Conservation (phyloP, 2,329 filamentous ascomycete species). For the Lasiodiplodia gonubiensis region DNA sequence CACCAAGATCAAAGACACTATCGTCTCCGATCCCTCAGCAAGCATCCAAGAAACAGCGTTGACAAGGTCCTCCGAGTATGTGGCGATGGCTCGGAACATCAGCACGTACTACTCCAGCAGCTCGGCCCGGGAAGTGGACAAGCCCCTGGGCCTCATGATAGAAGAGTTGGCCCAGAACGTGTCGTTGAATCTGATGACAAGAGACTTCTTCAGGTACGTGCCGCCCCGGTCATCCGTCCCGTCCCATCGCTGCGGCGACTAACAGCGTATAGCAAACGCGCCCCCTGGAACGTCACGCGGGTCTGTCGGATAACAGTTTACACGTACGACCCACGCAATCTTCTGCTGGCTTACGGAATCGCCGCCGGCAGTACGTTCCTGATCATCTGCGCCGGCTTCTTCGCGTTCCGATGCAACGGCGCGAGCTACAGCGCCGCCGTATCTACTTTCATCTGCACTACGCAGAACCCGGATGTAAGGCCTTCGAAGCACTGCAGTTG, state of each 20-base stretch:
- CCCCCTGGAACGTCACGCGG: not conserved
- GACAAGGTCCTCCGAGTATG: not conserved
- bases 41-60: not conserved
- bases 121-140: not conserved
- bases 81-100: not conserved
- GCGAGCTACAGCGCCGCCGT: not conserved
- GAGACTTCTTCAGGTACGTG: not conserved
- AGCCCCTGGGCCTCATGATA: not conserved
- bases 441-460: not conserved
- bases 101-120: not conserved
- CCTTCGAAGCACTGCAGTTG: no score
- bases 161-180: not conserved
- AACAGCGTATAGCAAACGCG: not conserved
- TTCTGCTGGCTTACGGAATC: not conserved
- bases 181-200: not conserved
- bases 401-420: not conserved
- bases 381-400: not conserved
- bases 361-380: not conserved
- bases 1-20: not conserved
- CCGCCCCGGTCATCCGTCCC: no score
- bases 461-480: slow-evolving; percentile 3
- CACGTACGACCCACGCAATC: not conserved
- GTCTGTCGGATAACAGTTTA: not conserved
- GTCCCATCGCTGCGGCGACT: no score
- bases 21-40: not conserved